Base-by-base conservation (phyloP, 768 basidiomycete genomes). In the Pisolithus sp. region DNA sequence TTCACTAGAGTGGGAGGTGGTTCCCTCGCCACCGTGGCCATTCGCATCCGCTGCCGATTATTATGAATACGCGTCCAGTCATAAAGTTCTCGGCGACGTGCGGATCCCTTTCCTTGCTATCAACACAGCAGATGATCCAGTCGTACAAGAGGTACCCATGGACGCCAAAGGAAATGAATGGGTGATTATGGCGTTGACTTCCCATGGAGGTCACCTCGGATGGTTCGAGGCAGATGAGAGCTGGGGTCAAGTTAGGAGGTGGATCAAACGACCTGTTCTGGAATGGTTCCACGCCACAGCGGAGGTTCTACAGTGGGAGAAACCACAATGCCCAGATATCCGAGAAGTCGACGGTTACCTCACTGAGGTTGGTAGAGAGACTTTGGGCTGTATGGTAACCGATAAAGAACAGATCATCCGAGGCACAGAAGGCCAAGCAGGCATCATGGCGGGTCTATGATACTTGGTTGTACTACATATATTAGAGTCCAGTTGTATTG, bases 111-210 rank as follows among this genome's bases (percentile, higher is more conserved):
- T 83, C 66, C 76, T 93, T 7, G 79, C 83, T 6, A 75, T 92
- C 52, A 88, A 85, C 60, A 77, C 89, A 17, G 76, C 75, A 21
- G 86, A 91, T 64, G 89, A 91, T 66, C 89, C 89, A 18, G 77
- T 91, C 39, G 82, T 89, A 20, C 75, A 73, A 43, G 71, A 78
- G 49, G 73, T 85, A 37, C 86, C 86, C 28, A 74, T 77, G 64
- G 74, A 82, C 52, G 73, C 72, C 7, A 75, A 72, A 51, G 75
- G 72, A 23, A 81, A 79, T 56, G 72, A 71, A 5, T 76, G 76
- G 61, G 76, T 83, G 13, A 71, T 79, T 3, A 80, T 85, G 70
- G 81, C 72, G 20, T 61, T 84, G 44, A 89, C 90, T 0, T 66
- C 71, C 28, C 68, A 72, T 20, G 90, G 88, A 1, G 88, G 89